These are phyloP conservation scores for Backusella mclennaniae DNA, from an alignment of 192 early-diverging fungal genomes.

Conservation along the genomic window DNA sequence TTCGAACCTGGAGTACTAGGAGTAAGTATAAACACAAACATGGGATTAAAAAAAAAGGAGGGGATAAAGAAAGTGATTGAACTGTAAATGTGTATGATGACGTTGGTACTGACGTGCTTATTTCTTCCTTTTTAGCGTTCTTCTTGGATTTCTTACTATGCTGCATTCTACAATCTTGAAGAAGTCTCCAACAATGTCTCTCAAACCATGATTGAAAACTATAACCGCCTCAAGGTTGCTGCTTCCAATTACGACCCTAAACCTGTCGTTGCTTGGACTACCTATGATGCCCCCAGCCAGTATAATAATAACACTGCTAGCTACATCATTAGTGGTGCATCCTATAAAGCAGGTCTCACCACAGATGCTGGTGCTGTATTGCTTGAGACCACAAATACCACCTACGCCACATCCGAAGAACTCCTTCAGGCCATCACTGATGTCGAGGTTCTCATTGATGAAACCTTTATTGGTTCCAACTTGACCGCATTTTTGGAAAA, in stretches of 20 bases:
- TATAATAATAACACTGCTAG: slow-evolving; percentile 71
- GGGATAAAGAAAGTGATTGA: neutral
- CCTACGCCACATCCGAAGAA: slow-evolving; percentile 39
- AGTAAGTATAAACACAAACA: slow-evolving; percentile 33
- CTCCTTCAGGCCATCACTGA: slow-evolving; percentile 53
- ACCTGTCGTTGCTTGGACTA: slow-evolving; percentile 64
- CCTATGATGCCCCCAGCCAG: slow-evolving; percentile 52
- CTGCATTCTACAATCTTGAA: slow-evolving; percentile 66
- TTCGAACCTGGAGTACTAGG: slow-evolving; percentile 49
- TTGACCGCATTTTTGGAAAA: slow-evolving; percentile 52
- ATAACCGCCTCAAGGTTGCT: slow-evolving; percentile 49
- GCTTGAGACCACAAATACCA: slow-evolving; percentile 40
- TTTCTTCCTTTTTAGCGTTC: slow-evolving; percentile 40
- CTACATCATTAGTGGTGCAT: slow-evolving; percentile 56
- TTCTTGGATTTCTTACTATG: slow-evolving; percentile 60
- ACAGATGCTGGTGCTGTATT: slow-evolving; percentile 57
- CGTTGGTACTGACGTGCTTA: neutral
- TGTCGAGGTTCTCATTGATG: slow-evolving; percentile 71
- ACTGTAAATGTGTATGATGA: neutral
- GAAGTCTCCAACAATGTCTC: slow-evolving; percentile 45
- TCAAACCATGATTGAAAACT: slow-evolving; percentile 52
- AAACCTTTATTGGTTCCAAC: slow-evolving; percentile 49
- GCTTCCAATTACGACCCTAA: slow-evolving; percentile 27
- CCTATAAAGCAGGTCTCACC: slow-evolving; percentile 61
- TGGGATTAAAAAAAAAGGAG: neutral